phyloP scores from a whole-genome alignment of 306 rosid genomes.

The Cucumis cinereus region DNA sequence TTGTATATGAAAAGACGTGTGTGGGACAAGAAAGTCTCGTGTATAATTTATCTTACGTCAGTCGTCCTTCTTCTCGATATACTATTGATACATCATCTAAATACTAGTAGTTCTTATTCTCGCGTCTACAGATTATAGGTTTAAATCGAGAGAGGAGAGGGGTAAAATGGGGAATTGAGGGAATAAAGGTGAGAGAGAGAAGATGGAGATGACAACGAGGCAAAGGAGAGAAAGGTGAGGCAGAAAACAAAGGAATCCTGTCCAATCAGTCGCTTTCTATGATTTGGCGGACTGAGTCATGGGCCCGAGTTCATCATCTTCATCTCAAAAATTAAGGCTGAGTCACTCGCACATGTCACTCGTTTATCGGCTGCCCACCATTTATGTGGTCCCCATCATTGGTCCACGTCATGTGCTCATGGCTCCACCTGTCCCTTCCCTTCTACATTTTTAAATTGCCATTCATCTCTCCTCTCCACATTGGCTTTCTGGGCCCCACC shows the following conservation, averaged over 20 bases:
- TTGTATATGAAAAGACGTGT: no score
- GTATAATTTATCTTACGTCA: no score
- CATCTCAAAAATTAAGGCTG: background rate
- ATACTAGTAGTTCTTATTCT: no score
- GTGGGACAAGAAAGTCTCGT: no score
- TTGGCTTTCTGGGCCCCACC: background rate
- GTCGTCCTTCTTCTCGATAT: no score
- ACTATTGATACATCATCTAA: no score
- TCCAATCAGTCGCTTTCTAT: conserved; percentile 19
- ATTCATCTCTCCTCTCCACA: background rate
- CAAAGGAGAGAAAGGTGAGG: conserved; percentile 5
- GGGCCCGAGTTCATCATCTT: background rate
- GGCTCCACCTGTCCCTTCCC: background rate
- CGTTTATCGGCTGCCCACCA: background rate
- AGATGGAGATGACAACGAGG: conserved; percentile 22
- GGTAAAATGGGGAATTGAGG: conserved; percentile 6
- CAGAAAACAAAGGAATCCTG: conserved; percentile 19
- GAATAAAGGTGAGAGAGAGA: background rate
- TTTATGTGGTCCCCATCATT: background rate
- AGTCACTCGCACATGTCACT: background rate
- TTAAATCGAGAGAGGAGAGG: background rate
- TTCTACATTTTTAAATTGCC: background rate
- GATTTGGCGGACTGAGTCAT: background rate
- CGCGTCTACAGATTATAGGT: no score
- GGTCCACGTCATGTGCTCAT: background rate